A percentile compares a stretch with the other conserved stretches of the same genome.
Evolutionary conservation across 441 rosid species (phyloP).

Genomic region (Cnidoscolus chayamansa): DNA sequence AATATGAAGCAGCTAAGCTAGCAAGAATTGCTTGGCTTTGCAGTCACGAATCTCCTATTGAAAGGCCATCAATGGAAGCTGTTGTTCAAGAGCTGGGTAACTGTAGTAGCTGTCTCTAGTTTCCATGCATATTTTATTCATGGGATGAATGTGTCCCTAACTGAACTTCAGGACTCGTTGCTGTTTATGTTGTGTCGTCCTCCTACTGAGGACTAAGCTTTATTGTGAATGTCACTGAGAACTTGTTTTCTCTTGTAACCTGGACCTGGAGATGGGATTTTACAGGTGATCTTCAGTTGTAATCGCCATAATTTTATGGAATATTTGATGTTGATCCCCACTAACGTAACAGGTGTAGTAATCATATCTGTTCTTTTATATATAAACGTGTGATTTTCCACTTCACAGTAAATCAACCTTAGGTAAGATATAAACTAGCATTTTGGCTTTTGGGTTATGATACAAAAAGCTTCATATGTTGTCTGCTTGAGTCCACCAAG

Average conservation of each 20-base stretch:
- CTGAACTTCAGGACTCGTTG: background rate
- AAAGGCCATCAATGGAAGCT: constrained; percentile 73
- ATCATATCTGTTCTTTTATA: too few species aligned
- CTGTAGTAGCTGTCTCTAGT: constrained; percentile 65
- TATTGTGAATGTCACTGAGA: constrained; percentile 5
- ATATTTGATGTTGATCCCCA: background rate
- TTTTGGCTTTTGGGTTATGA: too few species aligned
- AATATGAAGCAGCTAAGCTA: constrained; percentile 73
- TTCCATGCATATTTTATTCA: background rate
- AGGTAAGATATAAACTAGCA: too few species aligned
- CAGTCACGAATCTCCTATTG: constrained; percentile 64
- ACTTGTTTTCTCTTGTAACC: background rate
- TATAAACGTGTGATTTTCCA: too few species aligned
- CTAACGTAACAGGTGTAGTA: background rate
- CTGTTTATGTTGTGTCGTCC: background rate
- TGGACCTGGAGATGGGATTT: background rate
- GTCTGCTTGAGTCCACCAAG: too few species aligned
- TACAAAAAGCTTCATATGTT: too few species aligned
- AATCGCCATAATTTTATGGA: background rate
- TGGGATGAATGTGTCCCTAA: constrained; percentile 1
- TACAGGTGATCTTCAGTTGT: constrained; percentile 8
- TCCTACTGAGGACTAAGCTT: constrained; percentile 22
- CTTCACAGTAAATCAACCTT: too few species aligned
- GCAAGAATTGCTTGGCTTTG: constrained; percentile 72
- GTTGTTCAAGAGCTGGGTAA: constrained; percentile 65